phyloP scores from a whole-genome alignment of 345 rosid species.

The Populus alba region DNA sequence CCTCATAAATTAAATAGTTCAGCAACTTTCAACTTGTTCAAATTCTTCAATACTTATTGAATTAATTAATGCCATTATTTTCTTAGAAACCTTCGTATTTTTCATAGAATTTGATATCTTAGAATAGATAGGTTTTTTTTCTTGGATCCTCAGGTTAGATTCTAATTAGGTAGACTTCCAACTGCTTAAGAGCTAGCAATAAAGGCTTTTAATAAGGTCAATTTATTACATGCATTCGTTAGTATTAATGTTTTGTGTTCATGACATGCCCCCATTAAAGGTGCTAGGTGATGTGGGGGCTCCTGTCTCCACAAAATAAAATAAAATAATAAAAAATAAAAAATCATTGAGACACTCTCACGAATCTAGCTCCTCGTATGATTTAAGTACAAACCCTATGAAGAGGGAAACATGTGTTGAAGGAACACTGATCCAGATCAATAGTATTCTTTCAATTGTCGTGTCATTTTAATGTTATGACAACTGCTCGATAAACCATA shows the following conservation, averaged over 20 bases:
- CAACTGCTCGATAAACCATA: too few relatives aligned
- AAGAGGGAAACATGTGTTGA: too few relatives aligned
- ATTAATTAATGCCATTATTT: too few relatives aligned
- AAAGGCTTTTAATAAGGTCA: not conserved
- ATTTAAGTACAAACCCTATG: too few relatives aligned
- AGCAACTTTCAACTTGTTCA: not conserved
- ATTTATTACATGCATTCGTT: not conserved
- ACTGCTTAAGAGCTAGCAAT: not conserved
- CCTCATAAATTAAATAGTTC: not conserved
- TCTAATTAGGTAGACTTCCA: not conserved
- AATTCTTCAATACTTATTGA: not conserved
- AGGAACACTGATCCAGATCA: too few relatives aligned
- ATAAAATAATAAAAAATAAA: too few relatives aligned
- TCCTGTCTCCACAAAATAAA: not conserved
- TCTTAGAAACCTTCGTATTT: too few relatives aligned
- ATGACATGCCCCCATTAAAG: not conserved
- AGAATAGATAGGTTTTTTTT: not conserved
- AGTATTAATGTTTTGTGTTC: not conserved
- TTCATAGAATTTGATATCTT: not conserved
- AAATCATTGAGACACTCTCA: too few relatives aligned
- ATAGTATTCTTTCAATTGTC: too few relatives aligned
- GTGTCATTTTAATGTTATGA: too few relatives aligned
- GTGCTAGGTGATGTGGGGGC: slow-evolving; percentile 16
- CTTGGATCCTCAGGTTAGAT: not conserved
- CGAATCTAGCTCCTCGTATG: too few relatives aligned